Conservation (phyloP, 164 flowering plant genomes). For the Vitis labrusca region DNA sequence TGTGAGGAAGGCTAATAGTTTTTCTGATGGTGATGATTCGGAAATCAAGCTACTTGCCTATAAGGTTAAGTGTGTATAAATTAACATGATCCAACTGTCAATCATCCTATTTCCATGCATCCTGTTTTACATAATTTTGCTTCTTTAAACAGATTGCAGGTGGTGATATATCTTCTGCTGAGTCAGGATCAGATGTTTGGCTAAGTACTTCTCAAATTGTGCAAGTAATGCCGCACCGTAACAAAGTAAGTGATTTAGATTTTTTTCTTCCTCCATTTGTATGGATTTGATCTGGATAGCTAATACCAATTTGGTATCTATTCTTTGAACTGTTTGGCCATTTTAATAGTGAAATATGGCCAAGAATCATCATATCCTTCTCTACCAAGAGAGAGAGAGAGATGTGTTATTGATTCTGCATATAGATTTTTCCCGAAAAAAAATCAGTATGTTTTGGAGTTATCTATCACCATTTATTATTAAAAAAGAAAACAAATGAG, state of each 20-base stretch:
- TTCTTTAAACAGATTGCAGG: constrained; percentile 30
- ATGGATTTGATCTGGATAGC: neutral
- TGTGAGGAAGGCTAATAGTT: constrained; percentile 29
- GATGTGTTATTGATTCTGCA: too few species aligned
- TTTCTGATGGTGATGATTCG: constrained; percentile 44
- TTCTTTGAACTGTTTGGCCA: too few species aligned
- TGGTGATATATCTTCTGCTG: constrained; percentile 27
- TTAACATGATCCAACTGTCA: neutral
- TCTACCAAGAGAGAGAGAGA: too few species aligned
- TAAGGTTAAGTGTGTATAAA: constrained; percentile 34
- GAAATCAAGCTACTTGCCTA: constrained; percentile 35
- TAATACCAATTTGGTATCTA: neutral
- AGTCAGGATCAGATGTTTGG: constrained; percentile 33
- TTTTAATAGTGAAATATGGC: too few species aligned
- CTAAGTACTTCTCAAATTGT: constrained; percentile 13
- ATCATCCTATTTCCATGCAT: neutral
- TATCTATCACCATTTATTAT: too few species aligned
- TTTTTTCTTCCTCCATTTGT: neutral
- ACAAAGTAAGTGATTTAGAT: constrained; percentile 18
- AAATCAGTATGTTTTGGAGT: too few species aligned
- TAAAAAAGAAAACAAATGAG: too few species aligned
- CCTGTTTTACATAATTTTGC: neutral
- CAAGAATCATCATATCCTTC: too few species aligned
- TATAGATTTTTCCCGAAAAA: too few species aligned
- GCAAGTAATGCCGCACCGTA: constrained; percentile 15